phyloP scores from a whole-genome alignment of 2,329 filamentous ascomycete species.

The Blastomyces emzantsi region DNA sequence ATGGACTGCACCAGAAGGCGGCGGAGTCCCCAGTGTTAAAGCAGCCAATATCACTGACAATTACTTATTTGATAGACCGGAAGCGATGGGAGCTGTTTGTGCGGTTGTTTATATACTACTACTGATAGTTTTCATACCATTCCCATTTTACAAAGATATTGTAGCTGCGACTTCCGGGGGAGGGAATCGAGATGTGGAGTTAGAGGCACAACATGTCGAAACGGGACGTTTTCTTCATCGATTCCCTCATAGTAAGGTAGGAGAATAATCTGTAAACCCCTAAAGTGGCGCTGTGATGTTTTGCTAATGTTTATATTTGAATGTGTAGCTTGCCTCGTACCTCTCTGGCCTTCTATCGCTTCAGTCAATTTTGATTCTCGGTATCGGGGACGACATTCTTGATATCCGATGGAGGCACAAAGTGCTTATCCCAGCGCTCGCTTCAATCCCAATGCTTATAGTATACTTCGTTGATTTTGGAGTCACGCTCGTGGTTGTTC shows the following conservation, averaged over 20 bases:
- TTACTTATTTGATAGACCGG: constrained; percentile 49
- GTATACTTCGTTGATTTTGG: constrained; percentile 99
- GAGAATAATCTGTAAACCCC: constrained; percentile 14
- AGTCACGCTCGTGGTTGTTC: constrained; percentile 90
- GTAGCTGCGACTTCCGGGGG: constrained; percentile 89
- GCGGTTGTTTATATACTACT: constrained; percentile 85
- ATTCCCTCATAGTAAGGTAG: constrained; percentile 89
- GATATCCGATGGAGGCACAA: constrained; percentile 99
- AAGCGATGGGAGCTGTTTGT: constrained; percentile 92
- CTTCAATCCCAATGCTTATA: constrained; percentile 83
- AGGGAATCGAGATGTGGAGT: constrained; percentile 78
- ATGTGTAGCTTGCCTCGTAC: constrained; percentile 72
- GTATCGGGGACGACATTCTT: constrained; percentile 91
- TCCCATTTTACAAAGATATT: constrained; percentile 97
- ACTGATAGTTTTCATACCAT: constrained; percentile 87
- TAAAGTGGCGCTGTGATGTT: neutral
- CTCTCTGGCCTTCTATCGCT: constrained; percentile 89
- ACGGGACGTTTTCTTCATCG: constrained; percentile 77
- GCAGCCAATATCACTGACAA: constrained; percentile 9
- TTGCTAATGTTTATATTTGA: neutral
- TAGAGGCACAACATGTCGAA: constrained; percentile 64
- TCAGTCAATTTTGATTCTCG: constrained; percentile 81
- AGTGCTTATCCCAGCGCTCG: constrained; percentile 92
- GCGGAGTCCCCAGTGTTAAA: neutral
- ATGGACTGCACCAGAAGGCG: constrained; percentile 23